Evolutionary conservation across 1,139 yeast species (phyloP), one percentile per base, ranked within the genome.

Genomic region (Arxiozyma heterogenica): DNA sequence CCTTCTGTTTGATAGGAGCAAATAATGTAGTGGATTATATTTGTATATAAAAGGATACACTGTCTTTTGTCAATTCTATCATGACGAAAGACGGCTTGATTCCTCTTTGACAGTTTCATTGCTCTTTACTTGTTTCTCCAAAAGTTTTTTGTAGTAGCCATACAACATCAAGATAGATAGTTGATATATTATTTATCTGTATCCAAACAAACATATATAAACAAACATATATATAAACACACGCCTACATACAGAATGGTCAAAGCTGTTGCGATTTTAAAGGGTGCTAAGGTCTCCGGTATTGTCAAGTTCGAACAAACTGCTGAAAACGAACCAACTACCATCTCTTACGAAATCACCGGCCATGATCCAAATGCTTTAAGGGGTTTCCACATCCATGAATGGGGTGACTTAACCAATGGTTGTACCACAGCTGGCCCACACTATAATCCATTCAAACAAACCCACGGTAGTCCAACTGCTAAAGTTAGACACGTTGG

Each of bases 341-440:
- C 88, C 51, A 80, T 93, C 64, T 66, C 91, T 25, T 93, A 90
- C 84, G 93, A 90, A 67, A 86, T 93, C 68, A 66, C 81, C 53
- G 98, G 98, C 70, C 88, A 89, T 73, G 84, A 83, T 62, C 77
- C 97, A 59, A 85, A 88, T 66, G 90, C 96, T 51, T 75, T 79
- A 73, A 86, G 96, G 75, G 98, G 98, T 51, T 91, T 93, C 96
- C 98, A 93, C 80, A 77, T 93, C 71, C 98, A 93, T 76, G 86
- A 88, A 70, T 93, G 91, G 69, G 98, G 98, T 77, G 98, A 93
- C 79, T 89, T 90, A 82, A 90, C 98, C 76, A 91, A 93, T 72
- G 98, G 98, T 51, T 91, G 98, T 77, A 90, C 96, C 58, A 89
- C 97, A 61, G 98, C 98, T 55, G 98, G 98, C 68, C 96, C 97